These are phyloP conservation scores for Phytophthora boehmeriae DNA, from an alignment of 352 stramenopile species.

Conservation along the genomic window DNA sequence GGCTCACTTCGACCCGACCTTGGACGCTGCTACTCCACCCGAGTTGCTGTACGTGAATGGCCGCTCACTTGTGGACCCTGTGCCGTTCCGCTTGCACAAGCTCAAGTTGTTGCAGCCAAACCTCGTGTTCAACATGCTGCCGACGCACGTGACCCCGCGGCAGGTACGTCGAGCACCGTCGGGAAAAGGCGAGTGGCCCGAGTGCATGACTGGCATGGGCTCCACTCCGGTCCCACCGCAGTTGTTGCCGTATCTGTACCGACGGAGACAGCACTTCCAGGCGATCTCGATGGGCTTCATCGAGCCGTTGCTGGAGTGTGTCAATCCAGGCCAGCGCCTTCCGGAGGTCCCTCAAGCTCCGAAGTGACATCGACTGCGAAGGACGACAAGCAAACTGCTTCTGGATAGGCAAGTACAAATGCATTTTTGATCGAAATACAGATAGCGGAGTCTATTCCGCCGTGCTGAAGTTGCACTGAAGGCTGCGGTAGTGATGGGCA, in stretches of 20 bases:
- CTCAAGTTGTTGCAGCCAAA: constrained; percentile 38
- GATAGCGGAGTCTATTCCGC: too few species aligned
- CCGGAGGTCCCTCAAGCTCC: constrained; percentile 23
- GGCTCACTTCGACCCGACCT: constrained; percentile 55
- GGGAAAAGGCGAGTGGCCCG: constrained; percentile 47
- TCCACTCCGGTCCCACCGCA: constrained; percentile 36
- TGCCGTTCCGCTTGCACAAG: constrained; percentile 40
- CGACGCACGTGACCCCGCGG: constrained; percentile 51
- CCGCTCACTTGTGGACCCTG: constrained; percentile 44
- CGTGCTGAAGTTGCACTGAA: constrained; percentile 5
- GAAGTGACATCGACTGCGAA: constrained; percentile 5
- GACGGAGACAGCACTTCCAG: constrained; percentile 50
- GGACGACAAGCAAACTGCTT: constrained; percentile 14
- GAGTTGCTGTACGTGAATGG: constrained; percentile 55
- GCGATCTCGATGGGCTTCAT: constrained; percentile 53
- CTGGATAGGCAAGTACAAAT: not conserved
- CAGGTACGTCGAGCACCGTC: constrained; percentile 27
- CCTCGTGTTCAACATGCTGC: constrained; percentile 50
- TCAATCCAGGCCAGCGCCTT: constrained; percentile 18
- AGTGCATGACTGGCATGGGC: constrained; percentile 57
- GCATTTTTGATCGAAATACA: not conserved
- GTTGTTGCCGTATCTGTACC: constrained; percentile 44
- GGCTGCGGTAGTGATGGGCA: constrained; percentile 2
- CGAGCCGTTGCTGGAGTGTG: constrained; percentile 40
- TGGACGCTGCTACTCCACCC: constrained; percentile 21